These are phyloP conservation scores for Schoenoplectus triqueter DNA, from an alignment of 202 grass and related monocot genomes.

Conservation along the genomic window DNA sequence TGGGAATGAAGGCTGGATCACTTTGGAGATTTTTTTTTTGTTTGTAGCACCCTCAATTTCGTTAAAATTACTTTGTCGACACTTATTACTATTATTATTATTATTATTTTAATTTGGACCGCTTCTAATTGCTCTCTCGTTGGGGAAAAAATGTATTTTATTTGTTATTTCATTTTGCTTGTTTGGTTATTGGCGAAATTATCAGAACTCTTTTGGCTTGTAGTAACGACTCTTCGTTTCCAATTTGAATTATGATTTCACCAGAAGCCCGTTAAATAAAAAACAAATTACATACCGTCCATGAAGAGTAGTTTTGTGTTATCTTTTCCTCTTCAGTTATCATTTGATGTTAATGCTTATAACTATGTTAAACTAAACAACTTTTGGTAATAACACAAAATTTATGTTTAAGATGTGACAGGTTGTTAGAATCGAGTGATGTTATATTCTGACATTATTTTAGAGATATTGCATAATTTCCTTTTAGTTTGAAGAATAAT, in stretches of 20 bases:
- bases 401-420: constrained; percentile 10
- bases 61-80: too few species aligned
- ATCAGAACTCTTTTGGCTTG: neutral
- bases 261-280: neutral
- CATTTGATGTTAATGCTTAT: neutral
- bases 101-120: neutral
- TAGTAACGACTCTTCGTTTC: too few species aligned
- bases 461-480: neutral
- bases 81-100: neutral
- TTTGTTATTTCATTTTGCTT: neutral
- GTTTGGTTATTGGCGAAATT: neutral
- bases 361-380: neutral
- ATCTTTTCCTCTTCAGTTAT: neutral
- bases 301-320: neutral
- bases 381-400: neutral
- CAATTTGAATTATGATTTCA: neutral
- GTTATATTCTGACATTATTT: too few species aligned
- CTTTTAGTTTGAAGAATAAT: neutral
- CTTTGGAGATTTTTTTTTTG: too few species aligned
- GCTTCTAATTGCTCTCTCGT: neutral
- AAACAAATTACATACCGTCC: neutral
- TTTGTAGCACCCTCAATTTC: too few species aligned
- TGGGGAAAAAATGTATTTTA: neutral
- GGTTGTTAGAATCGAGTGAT: neutral
- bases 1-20: neutral